These are phyloP conservation scores for Saccharomycopsis lassenensis DNA, from an alignment of 805 yeast genomes.

Conservation along the genomic window DNA sequence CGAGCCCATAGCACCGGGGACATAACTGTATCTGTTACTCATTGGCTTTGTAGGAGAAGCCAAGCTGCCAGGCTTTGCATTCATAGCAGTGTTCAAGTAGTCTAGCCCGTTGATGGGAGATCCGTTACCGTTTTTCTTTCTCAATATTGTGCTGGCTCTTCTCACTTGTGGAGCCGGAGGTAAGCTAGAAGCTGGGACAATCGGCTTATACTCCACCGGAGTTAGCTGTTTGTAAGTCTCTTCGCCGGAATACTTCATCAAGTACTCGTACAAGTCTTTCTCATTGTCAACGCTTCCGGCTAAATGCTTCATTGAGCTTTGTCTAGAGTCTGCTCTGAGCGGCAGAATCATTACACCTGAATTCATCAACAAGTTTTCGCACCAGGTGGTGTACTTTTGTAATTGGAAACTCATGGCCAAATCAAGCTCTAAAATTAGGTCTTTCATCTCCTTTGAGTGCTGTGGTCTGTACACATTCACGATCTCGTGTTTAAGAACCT, in stretches of 20 bases:
- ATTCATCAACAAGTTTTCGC: constrained; percentile 74
- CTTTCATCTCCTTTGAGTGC: constrained; percentile 57
- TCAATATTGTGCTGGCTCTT: no score
- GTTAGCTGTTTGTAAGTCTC: constrained; percentile 32
- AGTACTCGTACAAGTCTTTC: constrained; percentile 62
- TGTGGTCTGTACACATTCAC: constrained; percentile 68
- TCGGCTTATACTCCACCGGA: constrained; percentile 63
- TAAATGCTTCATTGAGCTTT: constrained; percentile 61
- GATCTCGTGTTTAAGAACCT: constrained; percentile 63
- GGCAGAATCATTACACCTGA: constrained; percentile 80
- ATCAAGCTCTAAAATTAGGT: constrained; percentile 76
- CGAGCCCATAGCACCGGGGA: no score
- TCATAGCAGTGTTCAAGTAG: no score
- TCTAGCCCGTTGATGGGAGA: no score
- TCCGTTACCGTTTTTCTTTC: no score
- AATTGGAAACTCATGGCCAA: constrained; percentile 82
- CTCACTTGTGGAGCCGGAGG: constrained; percentile 19
- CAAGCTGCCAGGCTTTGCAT: no score
- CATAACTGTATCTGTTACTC: not conserved
- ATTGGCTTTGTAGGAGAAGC: no score
- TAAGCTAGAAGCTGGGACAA: constrained; percentile 31
- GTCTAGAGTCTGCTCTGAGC: constrained; percentile 37
- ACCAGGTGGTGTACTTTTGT: constrained; percentile 79
- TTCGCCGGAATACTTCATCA: constrained; percentile 37
- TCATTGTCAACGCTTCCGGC: constrained; percentile 79